Conservation (phyloP, 345 rosid species). For the Garcia nutans region DNA sequence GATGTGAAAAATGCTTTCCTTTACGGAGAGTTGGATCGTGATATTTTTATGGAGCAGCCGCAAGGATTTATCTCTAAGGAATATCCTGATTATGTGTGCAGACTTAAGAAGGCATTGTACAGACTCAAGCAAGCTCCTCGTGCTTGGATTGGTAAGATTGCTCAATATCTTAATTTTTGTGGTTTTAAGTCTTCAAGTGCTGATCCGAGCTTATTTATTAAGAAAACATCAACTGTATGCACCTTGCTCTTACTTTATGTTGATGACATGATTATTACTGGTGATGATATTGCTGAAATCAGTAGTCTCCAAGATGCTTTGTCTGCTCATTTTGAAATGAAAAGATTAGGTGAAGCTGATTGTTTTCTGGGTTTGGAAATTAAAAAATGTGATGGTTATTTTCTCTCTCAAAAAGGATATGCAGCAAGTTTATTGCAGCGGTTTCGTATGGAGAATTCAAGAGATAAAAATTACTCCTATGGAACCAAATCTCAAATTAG, state of each 20-base stretch:
- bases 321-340: background rate
- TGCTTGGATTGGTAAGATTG: background rate
- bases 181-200: background rate
- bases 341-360: background rate
- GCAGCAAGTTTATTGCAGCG: background rate
- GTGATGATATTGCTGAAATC: background rate
- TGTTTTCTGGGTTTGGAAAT: background rate
- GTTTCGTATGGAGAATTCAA: background rate
- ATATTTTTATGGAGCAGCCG: background rate
- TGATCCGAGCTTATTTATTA: background rate
- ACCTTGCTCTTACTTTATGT: background rate
- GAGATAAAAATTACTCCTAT: too few species aligned
- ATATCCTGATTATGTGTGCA: background rate
- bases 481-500: too few species aligned
- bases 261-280: background rate
- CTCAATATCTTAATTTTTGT: background rate
- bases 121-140: background rate
- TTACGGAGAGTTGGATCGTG: background rate
- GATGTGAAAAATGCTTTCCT: background rate
- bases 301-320: too few species aligned
- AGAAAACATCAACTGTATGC: background rate
- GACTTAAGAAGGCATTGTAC: background rate
- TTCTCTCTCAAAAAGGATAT: background rate
- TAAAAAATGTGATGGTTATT: background rate
- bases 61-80: background rate